These are phyloP conservation scores for Aspergillus aculeatus DNA, from an alignment of 2,329 filamentous ascomycete species.

Conservation along the genomic window DNA sequence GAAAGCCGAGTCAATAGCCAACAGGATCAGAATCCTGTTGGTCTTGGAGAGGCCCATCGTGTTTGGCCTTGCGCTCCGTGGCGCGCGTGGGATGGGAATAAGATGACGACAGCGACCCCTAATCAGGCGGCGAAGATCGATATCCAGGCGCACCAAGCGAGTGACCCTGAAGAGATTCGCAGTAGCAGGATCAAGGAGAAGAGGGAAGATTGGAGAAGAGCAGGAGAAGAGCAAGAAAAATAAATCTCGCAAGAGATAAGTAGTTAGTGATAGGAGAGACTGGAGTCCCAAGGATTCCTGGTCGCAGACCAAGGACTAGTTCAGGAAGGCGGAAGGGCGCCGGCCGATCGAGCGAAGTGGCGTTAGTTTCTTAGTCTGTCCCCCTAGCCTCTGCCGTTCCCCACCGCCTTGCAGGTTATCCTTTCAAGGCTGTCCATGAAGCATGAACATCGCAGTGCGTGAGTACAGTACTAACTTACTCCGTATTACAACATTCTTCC, in stretches of 20 bases:
- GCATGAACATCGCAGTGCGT: not conserved
- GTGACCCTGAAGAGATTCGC: not conserved
- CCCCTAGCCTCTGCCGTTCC: not conserved
- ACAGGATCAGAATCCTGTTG: conserved; percentile 86
- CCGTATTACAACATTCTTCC: too few species aligned
- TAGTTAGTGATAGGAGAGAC: not conserved
- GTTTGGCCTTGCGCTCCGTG: conserved; percentile 23
- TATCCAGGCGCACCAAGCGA: not conserved
- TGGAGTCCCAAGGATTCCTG: not conserved
- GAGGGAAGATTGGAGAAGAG: not conserved
- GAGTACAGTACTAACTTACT: too few species aligned
- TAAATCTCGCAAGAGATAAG: not conserved
- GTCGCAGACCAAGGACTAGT: not conserved
- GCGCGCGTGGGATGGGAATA: conserved; percentile 3
- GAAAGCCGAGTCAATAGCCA: conserved; percentile 84
- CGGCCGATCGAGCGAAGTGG: conserved; percentile 2
- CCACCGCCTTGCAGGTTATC: not conserved
- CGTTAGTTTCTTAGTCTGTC: not conserved
- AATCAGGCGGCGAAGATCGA: not conserved
- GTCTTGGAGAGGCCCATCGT: conserved; percentile 87
- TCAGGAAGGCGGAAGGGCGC: not conserved
- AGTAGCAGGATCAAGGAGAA: not conserved
- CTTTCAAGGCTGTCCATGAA: not conserved
- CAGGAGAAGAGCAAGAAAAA: not conserved
- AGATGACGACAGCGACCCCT: conserved; percentile 1